Base-by-base conservation (phyloP, 176 grass and related monocot genomes). In the Alloteropsis semialata region DNA sequence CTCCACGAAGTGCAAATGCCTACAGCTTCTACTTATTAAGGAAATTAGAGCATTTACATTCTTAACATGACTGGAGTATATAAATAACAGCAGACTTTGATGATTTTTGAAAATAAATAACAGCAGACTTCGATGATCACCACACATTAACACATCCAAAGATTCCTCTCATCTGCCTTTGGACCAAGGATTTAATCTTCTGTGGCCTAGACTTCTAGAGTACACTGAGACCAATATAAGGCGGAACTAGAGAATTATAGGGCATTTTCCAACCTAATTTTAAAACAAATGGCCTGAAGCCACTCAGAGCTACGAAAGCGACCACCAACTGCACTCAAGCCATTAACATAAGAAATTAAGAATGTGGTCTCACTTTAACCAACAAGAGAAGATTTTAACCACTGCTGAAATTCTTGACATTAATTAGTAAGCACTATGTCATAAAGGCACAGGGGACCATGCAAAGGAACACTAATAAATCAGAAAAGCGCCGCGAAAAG, bases 361-460 rank as follows among this genome's bases (percentile, higher is more conserved):
- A 55, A 30, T 19, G 34, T 78, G 79, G 56, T 82, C 79, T 72
- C 79, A 72, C 84, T 90, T 86, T 86, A 72, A 39, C 73, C 79
- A 86, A 82, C 88, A 90, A 70, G 72, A 59, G 71, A 76, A 77
- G 58, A 78, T 68, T 82, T 67, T 42, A 90, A 41, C 48, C 78
- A 82, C 65, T 82, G 14, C 50, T 42, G 19, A 79, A 56, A 86
- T 78, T 78, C 21, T 79, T 78, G 83, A 51, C 58, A 82, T 72
- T 90, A 82, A 79, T 22, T 69, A 81, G 34, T 41, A 69, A 55
- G 64, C 38, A 67, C 66, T 72, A 81, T 80, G 74, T 48, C 88
- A 86, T 72, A 73, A 86, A 79, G 79, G 39, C 46, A 16, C 48
- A 78, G 58, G 74, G 65, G 84, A 60, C 74, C 84, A 86, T 67